Conservation (phyloP, 768 basidiomycete genomes). For the Termitomyces sp. region DNA sequence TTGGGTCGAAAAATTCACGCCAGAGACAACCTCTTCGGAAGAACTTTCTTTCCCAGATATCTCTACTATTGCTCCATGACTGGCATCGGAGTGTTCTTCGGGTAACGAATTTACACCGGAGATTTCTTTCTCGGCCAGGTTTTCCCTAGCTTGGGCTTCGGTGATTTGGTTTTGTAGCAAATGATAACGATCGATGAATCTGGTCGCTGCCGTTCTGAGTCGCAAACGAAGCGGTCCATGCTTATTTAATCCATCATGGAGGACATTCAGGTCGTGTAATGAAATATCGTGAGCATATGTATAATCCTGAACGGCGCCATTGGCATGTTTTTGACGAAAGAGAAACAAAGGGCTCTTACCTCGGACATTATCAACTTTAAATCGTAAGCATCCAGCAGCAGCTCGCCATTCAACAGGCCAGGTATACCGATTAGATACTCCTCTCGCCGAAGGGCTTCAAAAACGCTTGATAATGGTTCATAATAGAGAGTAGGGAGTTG, state of each 20-base stretch:
- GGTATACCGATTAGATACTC: slow-evolving; percentile 41
- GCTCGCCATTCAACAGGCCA: slow-evolving; percentile 52
- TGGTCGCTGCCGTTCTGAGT: slow-evolving; percentile 41
- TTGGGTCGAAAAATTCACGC: not conserved
- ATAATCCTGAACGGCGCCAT: slow-evolving; percentile 48
- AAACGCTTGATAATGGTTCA: slow-evolving; percentile 64
- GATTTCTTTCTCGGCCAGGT: not conserved
- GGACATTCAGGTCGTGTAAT: slow-evolving; percentile 64
- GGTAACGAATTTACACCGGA: not conserved
- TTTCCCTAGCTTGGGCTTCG: slow-evolving; percentile 19
- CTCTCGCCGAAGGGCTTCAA: slow-evolving; percentile 68
- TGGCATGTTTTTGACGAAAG: not conserved
- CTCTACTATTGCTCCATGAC: not conserved
- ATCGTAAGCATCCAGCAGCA: slow-evolving; percentile 68
- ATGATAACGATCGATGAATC: slow-evolving; percentile 67
- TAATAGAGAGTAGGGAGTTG: slow-evolving; percentile 70
- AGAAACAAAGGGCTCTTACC: slow-evolving; percentile 31
- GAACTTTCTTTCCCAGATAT: not conserved
- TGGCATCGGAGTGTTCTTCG: not conserved
- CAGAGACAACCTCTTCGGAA: not conserved
- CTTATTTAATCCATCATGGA: slow-evolving; percentile 63
- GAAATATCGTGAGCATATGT: slow-evolving; percentile 62
- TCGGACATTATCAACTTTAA: slow-evolving; percentile 61
- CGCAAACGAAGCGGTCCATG: slow-evolving; percentile 59
- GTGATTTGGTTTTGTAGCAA: slow-evolving; percentile 53